Evolutionary conservation across 306 rosid genomes (phyloP), one percentile per base, ranked within the genome.

Genomic region (Vigna hirtella): DNA sequence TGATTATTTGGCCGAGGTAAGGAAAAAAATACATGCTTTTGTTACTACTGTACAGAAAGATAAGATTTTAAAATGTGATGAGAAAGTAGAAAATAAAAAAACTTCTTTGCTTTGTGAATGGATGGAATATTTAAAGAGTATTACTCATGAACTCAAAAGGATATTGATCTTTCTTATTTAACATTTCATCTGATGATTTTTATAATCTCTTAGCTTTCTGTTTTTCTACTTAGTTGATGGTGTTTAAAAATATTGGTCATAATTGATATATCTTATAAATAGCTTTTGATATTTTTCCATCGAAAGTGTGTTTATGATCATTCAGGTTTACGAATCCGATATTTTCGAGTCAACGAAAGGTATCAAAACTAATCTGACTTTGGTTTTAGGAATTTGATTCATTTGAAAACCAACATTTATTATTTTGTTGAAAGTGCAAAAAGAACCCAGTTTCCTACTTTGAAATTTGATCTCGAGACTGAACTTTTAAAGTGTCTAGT

Each of bases 1-100:
- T 47, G 98, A 95, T 82, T 95, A 95, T 83, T 90, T 95, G 81
- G 88, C 98, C 22, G 96, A 95, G 98, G 98, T 92, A 84, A 79
- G 36, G 59, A 84, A 86, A 77, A 12, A 61, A 61, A 20, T 1
- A 2, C 5, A 14, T 18, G 74, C 45, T 72, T 10, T 76, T 63
- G 43, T 15, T 53, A 51, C 42, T 36, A 62, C 17, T 34, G 16
- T 36, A 22, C 49, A n/a, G 16, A 45, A 50, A 16, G 1, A 16
- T 56, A 24, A 40, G 66, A 32, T 51, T 48, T 52, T 34, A 52
- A 15, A 62, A 47, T 77, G 66, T 50, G 17, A 2, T 48, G 16
- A 34, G 15, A 69, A 42, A 36, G 50, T 51, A 10, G 66, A 18
- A 20, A 58, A 3, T 30, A 63, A 63, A 14, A 32, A 34, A 57